Evolutionary conservation across 805 yeast genomes (phyloP), one percentile per base, ranked within the genome.

Genomic region (Candida berthetii): DNA sequence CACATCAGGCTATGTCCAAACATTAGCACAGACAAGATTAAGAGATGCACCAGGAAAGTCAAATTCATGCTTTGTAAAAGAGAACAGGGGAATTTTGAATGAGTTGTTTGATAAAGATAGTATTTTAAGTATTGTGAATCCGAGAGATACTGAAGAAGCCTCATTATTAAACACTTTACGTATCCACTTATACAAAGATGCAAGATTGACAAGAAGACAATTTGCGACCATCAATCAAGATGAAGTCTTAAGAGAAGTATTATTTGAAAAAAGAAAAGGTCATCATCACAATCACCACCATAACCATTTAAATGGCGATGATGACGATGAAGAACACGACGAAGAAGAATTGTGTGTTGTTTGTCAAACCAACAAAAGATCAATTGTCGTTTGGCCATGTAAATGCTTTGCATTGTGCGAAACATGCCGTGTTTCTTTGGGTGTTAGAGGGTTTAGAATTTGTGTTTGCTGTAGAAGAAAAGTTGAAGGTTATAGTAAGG

Each of bases 341-440:
- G 51, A 62, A 3, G 58, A 67, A 18, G 48, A 76, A 6, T 66
- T 68, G 6, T 89, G 97, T 62, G 95, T 86, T 7, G 82, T 90
- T 3, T 90, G 97, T 58, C 91, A 84, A 50, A 69, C 72, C 5
- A 78, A 82, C 43, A 74, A 79, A 5, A 70, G 96, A 48, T 85
- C 82, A 43, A 76, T 90, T 34, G 80, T 90, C 8, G 66, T 91
- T 3, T 90, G 97, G 97, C 97, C 97, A 0, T 90, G 97, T 57
- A 76, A 79, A 51, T 90, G 97, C 60, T 76, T 90, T 42, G 89
- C 96, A 0, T 68, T 90, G 5, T 90, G 97, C 60, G 96, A 89
- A 48, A 72, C 76, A 20, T 90, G 97, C 55, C 71, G 97, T 15
- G 66, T 80, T 10, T 76, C 84, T 15, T 68, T 90, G 40, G 87